Evolutionary conservation across 805 yeast species (phyloP).

Genomic region (Wickerhamomyces xylosicus): DNA sequence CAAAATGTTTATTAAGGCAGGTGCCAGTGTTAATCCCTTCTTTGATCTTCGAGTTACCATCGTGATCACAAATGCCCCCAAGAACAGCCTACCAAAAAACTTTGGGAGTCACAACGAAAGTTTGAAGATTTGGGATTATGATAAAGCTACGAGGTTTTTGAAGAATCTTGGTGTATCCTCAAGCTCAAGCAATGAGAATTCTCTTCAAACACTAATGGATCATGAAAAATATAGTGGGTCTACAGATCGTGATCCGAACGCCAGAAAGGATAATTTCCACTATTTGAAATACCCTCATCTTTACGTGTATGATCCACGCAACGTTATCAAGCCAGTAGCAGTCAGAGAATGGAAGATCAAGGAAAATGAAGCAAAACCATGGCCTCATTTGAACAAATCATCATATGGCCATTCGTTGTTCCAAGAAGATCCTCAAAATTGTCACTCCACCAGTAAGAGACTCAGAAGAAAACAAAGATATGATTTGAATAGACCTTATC

Average conservation of each 20-base stretch:
- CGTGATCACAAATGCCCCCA: constrained; percentile 60
- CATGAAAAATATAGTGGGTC: constrained; percentile 83
- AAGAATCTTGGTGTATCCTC: constrained; percentile 41
- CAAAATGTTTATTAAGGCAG: constrained; percentile 24
- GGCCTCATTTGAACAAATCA: constrained; percentile 55
- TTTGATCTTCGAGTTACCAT: constrained; percentile 56
- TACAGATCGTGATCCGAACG: constrained; percentile 78
- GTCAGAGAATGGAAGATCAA: constrained; percentile 66
- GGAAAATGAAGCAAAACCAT: constrained; percentile 18
- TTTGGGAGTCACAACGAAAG: constrained; percentile 28
- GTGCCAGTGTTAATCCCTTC: constrained; percentile 48
- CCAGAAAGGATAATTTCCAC: constrained; percentile 74
- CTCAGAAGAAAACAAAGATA: constrained; percentile 19
- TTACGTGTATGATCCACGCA: constrained; percentile 72
- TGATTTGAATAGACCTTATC: constrained; percentile 26
- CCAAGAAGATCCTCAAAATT: constrained; percentile 42
- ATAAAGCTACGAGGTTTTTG: constrained; percentile 74
- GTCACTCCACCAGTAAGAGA: constrained; percentile 29
- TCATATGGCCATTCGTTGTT: constrained; percentile 73
- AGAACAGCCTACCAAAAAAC: constrained; percentile 37
- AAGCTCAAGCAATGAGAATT: constrained; percentile 6
- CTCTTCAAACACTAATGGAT: constrained; percentile 38
- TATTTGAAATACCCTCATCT: constrained; percentile 70
- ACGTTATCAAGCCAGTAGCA: constrained; percentile 70
- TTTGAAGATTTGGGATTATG: constrained; percentile 78